These are phyloP conservation scores for Colletotrichum ledebouriae DNA, from an alignment of 2,329 filamentous ascomycete genomes.

Conservation along the genomic window DNA sequence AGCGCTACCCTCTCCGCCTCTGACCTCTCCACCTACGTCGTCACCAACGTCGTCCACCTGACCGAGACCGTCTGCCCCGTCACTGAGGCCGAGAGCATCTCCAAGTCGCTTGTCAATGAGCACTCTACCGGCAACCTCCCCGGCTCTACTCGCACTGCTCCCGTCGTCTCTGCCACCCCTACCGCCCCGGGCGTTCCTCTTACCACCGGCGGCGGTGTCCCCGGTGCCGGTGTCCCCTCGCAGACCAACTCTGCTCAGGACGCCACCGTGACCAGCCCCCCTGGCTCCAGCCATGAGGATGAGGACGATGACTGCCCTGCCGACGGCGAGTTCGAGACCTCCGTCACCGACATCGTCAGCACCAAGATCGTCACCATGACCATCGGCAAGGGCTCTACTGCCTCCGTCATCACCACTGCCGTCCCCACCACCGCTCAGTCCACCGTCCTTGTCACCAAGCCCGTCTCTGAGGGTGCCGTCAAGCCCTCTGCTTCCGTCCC, in stretches of 20 bases:
- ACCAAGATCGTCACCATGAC: conserved; percentile 53
- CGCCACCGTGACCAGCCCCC: conserved; percentile 40
- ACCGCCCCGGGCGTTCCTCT: conserved; percentile 45
- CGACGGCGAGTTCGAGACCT: conserved; percentile 40
- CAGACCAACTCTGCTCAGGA: conserved; percentile 42
- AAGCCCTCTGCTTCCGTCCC: conserved; percentile 14
- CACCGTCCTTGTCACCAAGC: conserved; percentile 50
- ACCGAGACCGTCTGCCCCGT: conserved; percentile 62
- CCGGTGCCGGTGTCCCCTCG: conserved; percentile 38
- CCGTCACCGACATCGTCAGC: conserved; percentile 49
- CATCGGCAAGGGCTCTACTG: conserved; percentile 49
- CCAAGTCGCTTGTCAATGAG: conserved; percentile 54
- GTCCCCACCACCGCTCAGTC: conserved; percentile 58
- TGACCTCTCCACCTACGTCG: conserved; percentile 51
- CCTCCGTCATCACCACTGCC: conserved; percentile 57
- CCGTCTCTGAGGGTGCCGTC: conserved; percentile 14
- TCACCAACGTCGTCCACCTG: conserved; percentile 57
- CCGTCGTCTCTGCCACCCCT: conserved; percentile 47
- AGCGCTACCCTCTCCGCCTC: conserved; percentile 53
- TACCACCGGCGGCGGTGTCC: conserved; percentile 53
- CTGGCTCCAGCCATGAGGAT: conserved; percentile 19
- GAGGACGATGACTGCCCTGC: conserved; percentile 40
- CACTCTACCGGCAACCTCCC: conserved; percentile 54
- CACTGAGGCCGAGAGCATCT: conserved; percentile 56
- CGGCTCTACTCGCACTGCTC: conserved; percentile 53